Percentiles rank a stretch among this genome's conserved stretches.
Evolutionary conservation across 192 early-diverging fungal species (phyloP).

Genomic region (Coemansia furcata): DNA sequence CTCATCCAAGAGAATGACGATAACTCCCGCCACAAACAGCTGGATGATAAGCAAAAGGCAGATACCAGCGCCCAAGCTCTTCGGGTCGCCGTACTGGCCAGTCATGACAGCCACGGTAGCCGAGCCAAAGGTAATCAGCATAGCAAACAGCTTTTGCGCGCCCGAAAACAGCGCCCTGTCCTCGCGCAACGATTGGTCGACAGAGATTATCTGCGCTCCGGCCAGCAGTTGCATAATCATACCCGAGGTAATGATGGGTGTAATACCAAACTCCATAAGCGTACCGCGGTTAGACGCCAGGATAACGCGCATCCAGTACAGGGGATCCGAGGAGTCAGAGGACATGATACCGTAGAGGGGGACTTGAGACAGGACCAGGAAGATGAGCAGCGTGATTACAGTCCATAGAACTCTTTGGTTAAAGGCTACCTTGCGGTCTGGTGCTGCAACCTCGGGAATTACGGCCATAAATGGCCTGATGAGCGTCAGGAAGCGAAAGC

Average conservation of each 20-base stretch:
- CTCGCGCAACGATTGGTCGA: conserved; percentile 98
- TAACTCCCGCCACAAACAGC: conserved; percentile 93
- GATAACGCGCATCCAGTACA: conserved; percentile 99
- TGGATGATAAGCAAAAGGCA: conserved; percentile 95
- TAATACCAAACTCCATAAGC: conserved; percentile 99
- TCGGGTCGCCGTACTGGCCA: conserved; percentile 96
- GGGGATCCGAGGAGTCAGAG: conserved; percentile 94
- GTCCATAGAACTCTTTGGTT: conserved; percentile 99
- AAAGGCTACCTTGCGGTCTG: conserved; percentile 98
- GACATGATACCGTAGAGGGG: conserved; percentile 99
- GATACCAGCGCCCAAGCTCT: conserved; percentile 95
- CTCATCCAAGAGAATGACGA: conserved; percentile 98
- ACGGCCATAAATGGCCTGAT: conserved; percentile 97
- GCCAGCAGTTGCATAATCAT: conserved; percentile 99
- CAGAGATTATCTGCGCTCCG: conserved; percentile 97
- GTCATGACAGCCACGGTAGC: conserved; percentile 98
- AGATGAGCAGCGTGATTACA: conserved; percentile 97
- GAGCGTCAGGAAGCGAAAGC: conserved; percentile 90
- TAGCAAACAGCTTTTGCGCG: conserved; percentile 98
- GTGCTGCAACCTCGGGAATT: conserved; percentile 94
- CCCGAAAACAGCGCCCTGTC: conserved; percentile 98
- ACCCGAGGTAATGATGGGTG: conserved; percentile 98
- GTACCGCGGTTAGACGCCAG: conserved; percentile 99
- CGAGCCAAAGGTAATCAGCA: conserved; percentile 98
- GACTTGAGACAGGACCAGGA: conserved; percentile 99